These are phyloP conservation scores for Lasiodiplodia sp. DNA, from an alignment of 2,329 filamentous ascomycete genomes.

Conservation along the genomic window DNA sequence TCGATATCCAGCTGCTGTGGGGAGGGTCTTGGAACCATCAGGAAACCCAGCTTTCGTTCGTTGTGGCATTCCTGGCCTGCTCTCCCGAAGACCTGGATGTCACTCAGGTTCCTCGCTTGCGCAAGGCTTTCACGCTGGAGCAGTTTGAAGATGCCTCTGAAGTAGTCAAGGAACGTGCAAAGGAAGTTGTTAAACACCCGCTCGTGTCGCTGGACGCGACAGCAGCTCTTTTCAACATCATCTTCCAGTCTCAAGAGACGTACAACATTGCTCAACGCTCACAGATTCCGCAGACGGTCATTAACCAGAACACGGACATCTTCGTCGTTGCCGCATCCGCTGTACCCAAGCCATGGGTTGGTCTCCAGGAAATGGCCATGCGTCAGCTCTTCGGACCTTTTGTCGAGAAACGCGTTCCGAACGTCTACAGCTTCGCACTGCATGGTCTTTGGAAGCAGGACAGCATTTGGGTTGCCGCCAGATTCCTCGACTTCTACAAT, in stretches of 20 bases:
- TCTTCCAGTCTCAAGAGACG: slow-evolving; percentile 64
- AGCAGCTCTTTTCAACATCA: slow-evolving; percentile 69
- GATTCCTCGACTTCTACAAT: slow-evolving; percentile 79
- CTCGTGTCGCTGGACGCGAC: slow-evolving; percentile 88
- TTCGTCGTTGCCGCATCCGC: slow-evolving; percentile 81
- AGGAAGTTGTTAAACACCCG: slow-evolving; percentile 79
- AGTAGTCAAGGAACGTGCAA: slow-evolving; percentile 66
- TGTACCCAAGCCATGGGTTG: slow-evolving; percentile 78
- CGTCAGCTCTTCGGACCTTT: slow-evolving; percentile 84
- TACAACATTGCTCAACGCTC: slow-evolving; percentile 64
- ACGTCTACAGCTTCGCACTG: slow-evolving; percentile 82
- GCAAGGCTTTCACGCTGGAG: slow-evolving; percentile 74
- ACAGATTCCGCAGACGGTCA: slow-evolving; percentile 65
- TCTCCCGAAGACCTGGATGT: slow-evolving; percentile 80
- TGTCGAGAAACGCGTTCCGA: slow-evolving; percentile 76
- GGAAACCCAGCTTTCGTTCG: slow-evolving; percentile 91
- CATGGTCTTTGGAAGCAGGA: slow-evolving; percentile 93
- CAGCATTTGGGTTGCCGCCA: slow-evolving; percentile 81
- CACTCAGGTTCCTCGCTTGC: slow-evolving; percentile 81
- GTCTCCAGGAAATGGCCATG: slow-evolving; percentile 76
- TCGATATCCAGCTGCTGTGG: slow-evolving; percentile 91
- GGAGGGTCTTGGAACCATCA: slow-evolving; percentile 86
- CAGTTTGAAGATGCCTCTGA: slow-evolving; percentile 69
- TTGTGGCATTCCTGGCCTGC: slow-evolving; percentile 83
- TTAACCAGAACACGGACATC: slow-evolving; percentile 77